These are phyloP conservation scores for Microcyclospora pomicola DNA, from an alignment of 2,329 filamentous ascomycete genomes.

Conservation along the genomic window DNA sequence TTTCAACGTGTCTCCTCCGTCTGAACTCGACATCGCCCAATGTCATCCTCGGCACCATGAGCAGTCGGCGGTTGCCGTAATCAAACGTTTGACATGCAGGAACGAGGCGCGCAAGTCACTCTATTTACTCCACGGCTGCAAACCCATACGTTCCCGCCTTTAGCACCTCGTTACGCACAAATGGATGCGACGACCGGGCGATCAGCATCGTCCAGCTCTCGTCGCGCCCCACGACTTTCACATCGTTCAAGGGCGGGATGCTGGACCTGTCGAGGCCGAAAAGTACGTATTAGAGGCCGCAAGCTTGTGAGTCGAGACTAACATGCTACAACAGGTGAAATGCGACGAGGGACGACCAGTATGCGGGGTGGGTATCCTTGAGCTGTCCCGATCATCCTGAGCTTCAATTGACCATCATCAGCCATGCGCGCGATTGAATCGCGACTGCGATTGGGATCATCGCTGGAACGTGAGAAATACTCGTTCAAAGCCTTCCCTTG, in stretches of 20 bases:
- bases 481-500: slow-evolving; percentile 30
- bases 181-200: slow-evolving; percentile 16
- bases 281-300: slow-evolving; percentile 10
- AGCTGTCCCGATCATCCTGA: neutral
- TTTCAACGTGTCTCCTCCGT: too few relatives aligned
- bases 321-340: slow-evolving; percentile 30
- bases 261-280: slow-evolving; percentile 29
- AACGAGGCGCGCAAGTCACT: too few relatives aligned
- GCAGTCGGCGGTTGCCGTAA: too few relatives aligned
- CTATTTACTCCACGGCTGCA: too few relatives aligned
- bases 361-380: slow-evolving; percentile 33
- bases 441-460: slow-evolving; percentile 44
- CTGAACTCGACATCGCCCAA: too few relatives aligned
- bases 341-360: slow-evolving; percentile 42
- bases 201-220: slow-evolving; percentile 9
- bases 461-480: slow-evolving; percentile 27
- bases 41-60: too few relatives aligned
- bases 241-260: slow-evolving; percentile 41
- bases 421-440: slow-evolving; percentile 43
- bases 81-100: too few relatives aligned
- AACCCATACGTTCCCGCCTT: slow-evolving; percentile 12
- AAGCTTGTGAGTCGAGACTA: too few relatives aligned
- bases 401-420: slow-evolving; percentile 1
- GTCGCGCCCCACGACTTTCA: slow-evolving; percentile 30
- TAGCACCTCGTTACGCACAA: slow-evolving; percentile 14